Percentiles rank a stretch among this genome's conserved stretches.
phyloP scores from a whole-genome alignment of 169 alveolate genomes.

The Babesia gibsoni region DNA sequence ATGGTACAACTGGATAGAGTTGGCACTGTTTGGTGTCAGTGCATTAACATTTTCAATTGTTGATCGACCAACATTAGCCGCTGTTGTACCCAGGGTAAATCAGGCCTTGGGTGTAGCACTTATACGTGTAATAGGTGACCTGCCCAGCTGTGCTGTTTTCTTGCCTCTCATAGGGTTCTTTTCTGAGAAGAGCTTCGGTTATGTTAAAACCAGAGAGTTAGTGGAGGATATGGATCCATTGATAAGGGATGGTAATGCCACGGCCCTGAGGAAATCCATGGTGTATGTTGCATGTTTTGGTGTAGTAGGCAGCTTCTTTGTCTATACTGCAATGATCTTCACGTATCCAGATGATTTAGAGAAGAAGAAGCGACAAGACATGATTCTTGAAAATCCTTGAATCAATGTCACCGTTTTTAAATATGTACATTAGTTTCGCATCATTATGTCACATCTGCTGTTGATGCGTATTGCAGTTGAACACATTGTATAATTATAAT shows the following conservation, averaged over 20 bases:
- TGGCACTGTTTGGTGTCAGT: conserved; percentile 80
- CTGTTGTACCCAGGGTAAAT: conserved; percentile 84
- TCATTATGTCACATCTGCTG: too few relatives aligned
- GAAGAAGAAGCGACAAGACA: neutral
- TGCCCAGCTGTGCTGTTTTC: conserved; percentile 81
- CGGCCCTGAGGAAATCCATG: conserved; percentile 18
- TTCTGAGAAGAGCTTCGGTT: conserved; percentile 82
- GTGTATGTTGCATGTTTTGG: neutral
- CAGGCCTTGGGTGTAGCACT: conserved; percentile 84
- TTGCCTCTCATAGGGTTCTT: conserved; percentile 85
- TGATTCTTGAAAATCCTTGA: too few relatives aligned
- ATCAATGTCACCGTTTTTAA: too few relatives aligned
- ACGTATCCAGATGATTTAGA: conserved; percentile 3
- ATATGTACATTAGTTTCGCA: too few relatives aligned
- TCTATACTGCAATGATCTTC: conserved; percentile 19
- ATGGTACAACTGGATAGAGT: conserved; percentile 45
- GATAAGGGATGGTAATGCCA: neutral
- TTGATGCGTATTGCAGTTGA: too few relatives aligned
- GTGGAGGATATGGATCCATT: neutral
- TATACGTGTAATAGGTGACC: conserved; percentile 83
- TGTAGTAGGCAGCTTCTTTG: neutral
- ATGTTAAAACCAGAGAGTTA: neutral
- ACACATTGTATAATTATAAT: too few relatives aligned
- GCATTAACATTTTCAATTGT: conserved; percentile 88
- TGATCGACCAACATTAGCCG: conserved; percentile 85